A percentile compares a stretch with the other conserved stretches of the same genome.
These are phyloP conservation scores for Talaromyces islandicus DNA, from an alignment of 2,329 filamentous ascomycete species.

Conservation along the genomic window DNA sequence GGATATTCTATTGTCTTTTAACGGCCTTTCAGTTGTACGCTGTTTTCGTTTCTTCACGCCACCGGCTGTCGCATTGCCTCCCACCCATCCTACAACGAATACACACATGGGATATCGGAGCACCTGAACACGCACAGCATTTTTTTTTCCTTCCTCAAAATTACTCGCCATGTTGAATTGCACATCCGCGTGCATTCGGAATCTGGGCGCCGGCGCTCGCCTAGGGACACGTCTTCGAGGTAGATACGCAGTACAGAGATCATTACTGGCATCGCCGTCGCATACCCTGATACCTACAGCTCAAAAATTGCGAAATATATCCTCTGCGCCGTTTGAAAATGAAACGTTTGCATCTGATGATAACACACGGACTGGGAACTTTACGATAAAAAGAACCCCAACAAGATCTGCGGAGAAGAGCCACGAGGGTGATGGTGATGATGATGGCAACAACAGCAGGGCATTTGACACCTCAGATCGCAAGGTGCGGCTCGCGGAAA, in stretches of 20 bases:
- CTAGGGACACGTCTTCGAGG: not conserved
- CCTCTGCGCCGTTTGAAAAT: not conserved
- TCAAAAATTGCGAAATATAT: not conserved
- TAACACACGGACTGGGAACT: not conserved
- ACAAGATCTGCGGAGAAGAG: not conserved
- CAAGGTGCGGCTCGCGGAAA: not conserved
- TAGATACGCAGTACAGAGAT: not conserved
- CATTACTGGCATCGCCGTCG: not conserved
- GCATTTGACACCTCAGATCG: not conserved
- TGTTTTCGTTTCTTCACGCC: not conserved
- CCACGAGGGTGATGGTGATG: no score
- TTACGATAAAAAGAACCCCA: not conserved
- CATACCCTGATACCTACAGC: not conserved
- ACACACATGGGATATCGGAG: not conserved
- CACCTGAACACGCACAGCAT: not conserved
- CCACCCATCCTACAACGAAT: not conserved
- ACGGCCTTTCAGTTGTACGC: not conserved
- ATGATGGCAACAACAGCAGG: not conserved
- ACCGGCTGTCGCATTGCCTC: not conserved
- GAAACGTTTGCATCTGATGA: not conserved
- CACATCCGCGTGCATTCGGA: not conserved
- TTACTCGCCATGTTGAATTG: not conserved
- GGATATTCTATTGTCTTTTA: no score
- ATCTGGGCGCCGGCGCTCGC: not conserved
- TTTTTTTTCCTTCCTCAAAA: no score